A percentile compares a stretch with the other conserved stretches of the same genome.
phyloP scores from a whole-genome alignment of 495 filamentous ascomycete genomes.

The Xylaria bambusicola region DNA sequence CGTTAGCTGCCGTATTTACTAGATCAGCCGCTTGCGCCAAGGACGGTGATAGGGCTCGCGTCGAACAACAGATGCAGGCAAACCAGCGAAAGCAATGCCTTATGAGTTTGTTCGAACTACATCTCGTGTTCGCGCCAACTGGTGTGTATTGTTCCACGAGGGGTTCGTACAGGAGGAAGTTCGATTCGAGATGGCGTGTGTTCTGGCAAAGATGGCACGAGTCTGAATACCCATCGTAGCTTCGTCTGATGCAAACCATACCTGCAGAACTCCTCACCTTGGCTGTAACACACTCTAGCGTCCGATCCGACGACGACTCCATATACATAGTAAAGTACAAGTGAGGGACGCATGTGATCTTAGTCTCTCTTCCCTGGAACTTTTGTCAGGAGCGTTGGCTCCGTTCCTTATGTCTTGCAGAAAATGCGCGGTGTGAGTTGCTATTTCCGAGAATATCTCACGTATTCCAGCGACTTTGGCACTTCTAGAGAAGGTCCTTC shows the following conservation, averaged over 20 bases:
- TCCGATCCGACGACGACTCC: not conserved
- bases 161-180: not conserved
- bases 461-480: too few species aligned
- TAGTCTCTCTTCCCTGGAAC: not conserved
- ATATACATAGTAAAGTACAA: slow-evolving; percentile 7
- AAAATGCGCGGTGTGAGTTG: not conserved
- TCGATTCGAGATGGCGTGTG: not conserved
- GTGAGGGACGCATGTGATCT: not conserved
- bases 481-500: too few species aligned
- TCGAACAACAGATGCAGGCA: not conserved
- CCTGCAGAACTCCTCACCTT: slow-evolving; percentile 2
- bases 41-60: not conserved
- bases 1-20: not conserved
- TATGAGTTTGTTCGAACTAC: not conserved
- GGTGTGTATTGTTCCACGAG: not conserved
- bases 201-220: not conserved
- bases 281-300: not conserved
- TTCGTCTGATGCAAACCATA: slow-evolving; percentile 7
- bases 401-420: slow-evolving; percentile 5
- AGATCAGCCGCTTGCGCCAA: slow-evolving; percentile 5
- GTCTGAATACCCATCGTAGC: not conserved
- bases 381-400: not conserved
- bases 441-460: too few species aligned
- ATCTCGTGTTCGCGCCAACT: not conserved
- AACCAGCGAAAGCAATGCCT: not conserved